Evolutionary conservation across 2,329 filamentous ascomycete species (phyloP), one percentile per base, ranked within the genome.

Genomic region (Phyllosticta paracitricarpa): DNA sequence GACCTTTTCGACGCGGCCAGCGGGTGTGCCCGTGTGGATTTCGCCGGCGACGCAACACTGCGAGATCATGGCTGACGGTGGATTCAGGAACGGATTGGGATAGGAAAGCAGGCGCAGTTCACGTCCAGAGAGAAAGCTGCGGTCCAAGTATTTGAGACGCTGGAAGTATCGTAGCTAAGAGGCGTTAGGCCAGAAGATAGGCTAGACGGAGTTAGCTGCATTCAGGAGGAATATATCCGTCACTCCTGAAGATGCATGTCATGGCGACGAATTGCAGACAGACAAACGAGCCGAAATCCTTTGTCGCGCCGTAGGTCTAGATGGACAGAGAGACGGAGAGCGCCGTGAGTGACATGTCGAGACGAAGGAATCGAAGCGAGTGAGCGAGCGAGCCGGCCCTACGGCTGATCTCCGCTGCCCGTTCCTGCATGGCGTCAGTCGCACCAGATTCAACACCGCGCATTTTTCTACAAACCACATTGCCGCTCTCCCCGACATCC

Each of bases 31-130:
- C 7, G 69, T 71, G 61, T 75, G 72, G 8, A 75, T 68, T 51
- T 71, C 71, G 19, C 72, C 74, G 7, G 70, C 68, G 9, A 69
- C 72, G 63, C 74, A 76, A 66, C 73, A 75, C 24, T 61, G 58
- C 26, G 33, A 35, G 8, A 56, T 40, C 53, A 61, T 60, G 24
- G 58, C 52, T 53, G 54, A 28, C 22, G 26, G 25, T 26, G 33
- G 19, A 12, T 28, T 51, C 22, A 4, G 33, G 12, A 33, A 2
- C 8, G 2, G n/a, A 10, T 51, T 28, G 30, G 19, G 5, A 19
- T 2, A 17, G 4, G 26, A 22, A 4, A 22, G 14, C 7, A n/a
- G 35, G 56, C 55, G 19, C 19, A 22, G 19, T 22, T 22, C 35
- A 57, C 55, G 55, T 48, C 33, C 22, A 48, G n/a, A 24, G n/a